Conservation (phyloP, 805 yeast species). For the Lipomyces sp. region DNA sequence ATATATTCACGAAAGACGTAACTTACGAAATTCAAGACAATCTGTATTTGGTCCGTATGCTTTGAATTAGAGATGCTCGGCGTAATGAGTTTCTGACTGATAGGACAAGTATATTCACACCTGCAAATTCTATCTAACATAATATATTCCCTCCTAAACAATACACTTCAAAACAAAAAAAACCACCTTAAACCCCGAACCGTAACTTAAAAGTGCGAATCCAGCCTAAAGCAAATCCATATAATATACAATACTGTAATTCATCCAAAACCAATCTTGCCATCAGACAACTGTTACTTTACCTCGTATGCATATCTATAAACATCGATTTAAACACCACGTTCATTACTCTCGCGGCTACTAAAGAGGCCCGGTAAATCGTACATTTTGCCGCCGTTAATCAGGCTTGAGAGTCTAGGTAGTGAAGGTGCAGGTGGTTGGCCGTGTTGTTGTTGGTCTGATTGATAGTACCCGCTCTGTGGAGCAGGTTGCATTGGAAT, state of each 20-base stretch:
- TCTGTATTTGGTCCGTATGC: too few species aligned
- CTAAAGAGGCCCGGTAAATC: slow-evolving; percentile 32
- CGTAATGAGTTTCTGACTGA: too few species aligned
- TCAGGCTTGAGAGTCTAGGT: slow-evolving; percentile 21
- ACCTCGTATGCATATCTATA: background rate
- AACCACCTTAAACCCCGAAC: background rate
- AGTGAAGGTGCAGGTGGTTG: slow-evolving; percentile 14
- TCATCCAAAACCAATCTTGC: background rate
- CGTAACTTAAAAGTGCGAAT: background rate
- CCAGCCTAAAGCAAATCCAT: background rate
- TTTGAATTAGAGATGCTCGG: too few species aligned
- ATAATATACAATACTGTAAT: background rate
- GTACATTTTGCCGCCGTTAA: slow-evolving; percentile 20
- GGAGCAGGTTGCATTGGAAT: background rate
- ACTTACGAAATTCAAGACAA: too few species aligned
- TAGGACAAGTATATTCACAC: too few species aligned
- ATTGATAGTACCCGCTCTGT: slow-evolving; percentile 5
- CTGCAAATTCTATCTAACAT: background rate
- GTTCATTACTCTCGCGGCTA: slow-evolving; percentile 36
- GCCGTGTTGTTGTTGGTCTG: slow-evolving; percentile 10
- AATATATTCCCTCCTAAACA: background rate
- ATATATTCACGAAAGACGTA: too few species aligned
- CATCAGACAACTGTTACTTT: background rate
- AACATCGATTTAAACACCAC: slow-evolving; percentile 25
- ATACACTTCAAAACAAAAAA: background rate